phyloP scores from a whole-genome alignment of 129 eudicot genomes.

The Mikania micrantha region DNA sequence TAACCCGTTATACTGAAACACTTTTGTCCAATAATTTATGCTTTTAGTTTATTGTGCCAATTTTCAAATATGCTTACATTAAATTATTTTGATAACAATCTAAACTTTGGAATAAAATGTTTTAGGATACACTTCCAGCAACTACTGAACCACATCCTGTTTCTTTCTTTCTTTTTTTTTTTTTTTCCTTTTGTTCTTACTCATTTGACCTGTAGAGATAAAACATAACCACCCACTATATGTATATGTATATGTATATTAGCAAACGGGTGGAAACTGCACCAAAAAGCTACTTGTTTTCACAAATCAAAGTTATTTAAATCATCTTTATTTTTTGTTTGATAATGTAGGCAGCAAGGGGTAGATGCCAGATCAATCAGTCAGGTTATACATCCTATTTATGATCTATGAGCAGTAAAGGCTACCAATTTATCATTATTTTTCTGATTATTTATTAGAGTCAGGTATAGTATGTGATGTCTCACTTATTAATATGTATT shows the following conservation, averaged over 20 bases:
- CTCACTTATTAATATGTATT: background rate
- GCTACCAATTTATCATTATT: background rate
- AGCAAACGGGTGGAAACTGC: background rate
- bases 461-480: background rate
- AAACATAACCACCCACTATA: background rate
- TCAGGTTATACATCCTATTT: conserved; percentile 41
- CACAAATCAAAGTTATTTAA: conserved; percentile 1
- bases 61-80: background rate
- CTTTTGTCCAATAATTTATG: background rate
- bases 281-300: background rate
- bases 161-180: no score
- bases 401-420: background rate
- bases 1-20: background rate
- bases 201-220: background rate
- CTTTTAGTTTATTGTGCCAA: background rate
- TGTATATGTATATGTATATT: no score
- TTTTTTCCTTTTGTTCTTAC: background rate
- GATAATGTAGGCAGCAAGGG: conserved; percentile 45
- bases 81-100: background rate
- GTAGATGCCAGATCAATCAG: conserved; percentile 34
- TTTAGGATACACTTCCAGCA: background rate
- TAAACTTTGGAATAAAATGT: background rate
- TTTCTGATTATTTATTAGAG: background rate
- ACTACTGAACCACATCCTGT: background rate
- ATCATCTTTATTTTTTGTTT: conserved; percentile 15